Evolutionary conservation across 1,139 yeast genomes (phyloP), one percentile per base, ranked within the genome.

Genomic region (Zygosaccharomyces sapae): DNA sequence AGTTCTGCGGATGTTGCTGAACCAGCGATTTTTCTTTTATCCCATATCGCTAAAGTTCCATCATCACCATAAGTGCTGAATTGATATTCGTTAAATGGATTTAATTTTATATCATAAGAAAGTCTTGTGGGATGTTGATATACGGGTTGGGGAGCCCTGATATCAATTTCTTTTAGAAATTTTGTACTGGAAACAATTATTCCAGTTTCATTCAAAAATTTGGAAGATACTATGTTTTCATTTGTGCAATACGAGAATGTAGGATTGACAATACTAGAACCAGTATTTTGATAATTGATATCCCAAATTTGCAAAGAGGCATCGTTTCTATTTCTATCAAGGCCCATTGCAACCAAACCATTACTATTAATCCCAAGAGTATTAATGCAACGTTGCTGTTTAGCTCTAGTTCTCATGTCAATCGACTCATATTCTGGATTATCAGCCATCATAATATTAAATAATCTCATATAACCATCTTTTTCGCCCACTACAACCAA

Each of bases 21-120:
- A 20, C 56, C 51, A 36, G 69, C 56, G 51, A 88, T 66, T 54
- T 77, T 81, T 50, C 97, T 74, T 51, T 95, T 75, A 63, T 90
- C 97, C 95, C 96, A 90, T n/a, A 89, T 74, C 0, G 92, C 83
- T 48, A 89, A 69, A 0, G 94, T 79, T 1, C 96, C 96, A 59
- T 86, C 94, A 57, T 88, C 96, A 45, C 88, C 79, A 54, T 78
- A 79, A 0, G 95, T 81, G 34, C 87, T 80, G 65, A 88, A 86
- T 54, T 79, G 75, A 65, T 78, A 74, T 33, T 75, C 75, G 50
- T 77, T 74, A 58, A 81, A 79, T 3, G 86, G 92, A 61, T 87
- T 92, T 35, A 83, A 71, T 7, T 77, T 73, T 39, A 90, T 73
- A 9, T 86, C 86, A 55, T 79, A 73, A 0, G 90, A 81, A 52